Evolutionary conservation across 2,329 filamentous ascomycete genomes (phyloP), one percentile per base, ranked within the genome.

Genomic region (Colletotrichum tropicale): DNA sequence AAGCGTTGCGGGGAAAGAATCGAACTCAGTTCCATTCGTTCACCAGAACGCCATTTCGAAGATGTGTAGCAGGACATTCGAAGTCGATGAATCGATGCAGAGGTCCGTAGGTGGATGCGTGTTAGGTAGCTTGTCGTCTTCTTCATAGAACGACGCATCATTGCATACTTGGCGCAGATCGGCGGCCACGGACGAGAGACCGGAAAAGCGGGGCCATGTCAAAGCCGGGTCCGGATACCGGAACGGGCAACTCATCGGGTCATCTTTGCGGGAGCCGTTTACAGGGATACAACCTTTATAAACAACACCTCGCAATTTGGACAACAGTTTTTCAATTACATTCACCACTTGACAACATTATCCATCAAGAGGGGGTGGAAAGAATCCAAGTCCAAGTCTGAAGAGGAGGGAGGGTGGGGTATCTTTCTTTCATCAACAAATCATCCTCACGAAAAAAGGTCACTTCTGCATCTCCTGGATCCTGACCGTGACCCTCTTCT

Each of bases 401-500:
- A 36, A 21, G 43, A 52, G 43, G 18, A 52, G n/a, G 43, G 43
- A 48, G 43, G n/a, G 43, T 52, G 43, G 43, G 43, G 43, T 52
- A 52, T 52, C 43, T 52, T 52, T 52, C 43, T 52, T 52, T 52
- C 43, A 52, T 52, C 43, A 52, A 52, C 43, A 52, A 52, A 52
- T 21, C 43, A 48, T 48, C 38, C 34, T 36, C 15, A 36, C 34
- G 34, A 2, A 16, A 36, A 36, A 36, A 36, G 3, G 34, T 4
- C 34, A 61, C 43, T 70, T 66, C 71, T 68, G 74, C 66, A 71
- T 76, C 13, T 70, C 65, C 28, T 74, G 65, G 18, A 77, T 70
- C 61, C 52, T 68, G 61, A 76, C 76, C 56, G 75, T 77, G 16
- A 78, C 76, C 66, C 71, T 78, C 65, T 64, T 78, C 16, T 77